Conservation (phyloP, 148 eudicot genomes). For the Polygonum aviculare region DNA sequence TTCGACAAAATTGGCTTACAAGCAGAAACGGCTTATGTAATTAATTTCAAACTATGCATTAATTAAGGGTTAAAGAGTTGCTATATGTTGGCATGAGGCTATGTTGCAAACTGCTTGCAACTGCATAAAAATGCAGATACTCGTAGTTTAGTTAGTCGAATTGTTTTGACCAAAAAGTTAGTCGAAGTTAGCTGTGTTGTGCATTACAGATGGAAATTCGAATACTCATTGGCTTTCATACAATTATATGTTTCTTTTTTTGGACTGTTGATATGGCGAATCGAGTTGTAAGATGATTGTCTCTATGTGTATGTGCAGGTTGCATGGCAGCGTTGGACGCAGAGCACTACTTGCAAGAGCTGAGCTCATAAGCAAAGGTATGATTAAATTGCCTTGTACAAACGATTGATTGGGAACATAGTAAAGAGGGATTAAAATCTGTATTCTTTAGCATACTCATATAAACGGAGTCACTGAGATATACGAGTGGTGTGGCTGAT, state of each 20-base stretch:
- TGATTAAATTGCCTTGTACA: background rate
- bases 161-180: no score
- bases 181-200: background rate
- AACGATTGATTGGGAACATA: background rate
- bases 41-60: background rate
- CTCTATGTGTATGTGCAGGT: conserved; percentile 19
- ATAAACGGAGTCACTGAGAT: background rate
- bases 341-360: conserved; percentile 53
- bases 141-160: no score
- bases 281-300: background rate
- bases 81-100: background rate
- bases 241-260: background rate
- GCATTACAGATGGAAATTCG: background rate
- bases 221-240: background rate
- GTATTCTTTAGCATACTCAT: background rate
- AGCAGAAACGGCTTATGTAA: background rate
- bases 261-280: background rate
- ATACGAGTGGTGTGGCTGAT: background rate
- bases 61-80: background rate
- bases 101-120: background rate
- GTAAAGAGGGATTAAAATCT: background rate
- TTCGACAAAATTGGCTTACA: background rate
- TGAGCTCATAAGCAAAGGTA: conserved; percentile 21
- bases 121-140: background rate
- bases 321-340: conserved; percentile 61